Evolutionary conservation across 148 eudicot species (phyloP), one percentile per base, ranked within the genome.

Genomic region (Fallopia convolvulus): DNA sequence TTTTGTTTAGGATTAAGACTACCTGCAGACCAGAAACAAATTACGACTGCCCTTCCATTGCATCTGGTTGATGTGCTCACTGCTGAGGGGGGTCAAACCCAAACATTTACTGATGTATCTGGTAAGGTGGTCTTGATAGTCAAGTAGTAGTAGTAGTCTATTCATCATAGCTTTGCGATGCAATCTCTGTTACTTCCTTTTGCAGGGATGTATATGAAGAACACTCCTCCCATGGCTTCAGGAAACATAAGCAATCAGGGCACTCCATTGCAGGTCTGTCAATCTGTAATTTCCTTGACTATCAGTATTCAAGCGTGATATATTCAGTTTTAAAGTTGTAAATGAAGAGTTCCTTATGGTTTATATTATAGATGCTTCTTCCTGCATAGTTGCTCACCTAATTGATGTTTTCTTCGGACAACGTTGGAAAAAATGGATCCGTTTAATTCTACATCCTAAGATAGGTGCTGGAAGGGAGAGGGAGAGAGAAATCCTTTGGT

Each of bases 191-290:
- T 39, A 36, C 47, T 46, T 44, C 74, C 50, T 76, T 75, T 80
- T 82, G 61, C 88, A 89, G 99, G 97, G 20, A 88, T 90, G 86
- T 95, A 95, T 80, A 77, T 81, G 77, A 96, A 91, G 89, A 91
- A 74, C 80, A 89, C 90, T 77, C 90, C 99, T 83, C 90, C 93
- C 14, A 78, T 89, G 79, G 70, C 92, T 75, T 88, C 98, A 53
- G 85, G 85, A 81, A 82, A 77, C 83, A 82, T 83, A 70, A 91
- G 83, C 80, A 93, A 79, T 78, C 99, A 91, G 86, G 94, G 92
- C 49, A 84, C 87, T 77, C 75, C 89, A 74, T 63, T 91, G 80
- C 99, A 96, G 98, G 99, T 93, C 36, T 79, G 82, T 70, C 55
- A 42, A 73, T 11, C 55, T 46, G 2, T 9, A 46, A n/a, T 44